Percentiles rank a stretch among this genome's conserved stretches.
These are phyloP conservation scores for Aspergillus ostianus DNA, from an alignment of 495 filamentous ascomycete species.

Conservation along the genomic window DNA sequence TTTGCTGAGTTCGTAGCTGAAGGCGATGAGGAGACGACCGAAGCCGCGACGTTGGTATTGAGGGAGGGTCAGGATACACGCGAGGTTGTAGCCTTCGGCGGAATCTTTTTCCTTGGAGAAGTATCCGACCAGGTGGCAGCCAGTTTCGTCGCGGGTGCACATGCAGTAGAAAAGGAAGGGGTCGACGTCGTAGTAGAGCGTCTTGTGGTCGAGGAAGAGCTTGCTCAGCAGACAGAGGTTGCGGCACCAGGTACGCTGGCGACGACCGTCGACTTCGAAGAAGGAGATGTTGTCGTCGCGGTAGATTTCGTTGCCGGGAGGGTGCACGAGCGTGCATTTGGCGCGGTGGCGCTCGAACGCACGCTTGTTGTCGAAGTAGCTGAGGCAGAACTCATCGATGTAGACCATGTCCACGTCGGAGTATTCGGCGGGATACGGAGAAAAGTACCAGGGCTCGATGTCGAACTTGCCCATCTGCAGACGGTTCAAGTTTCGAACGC, in stretches of 20 bases:
- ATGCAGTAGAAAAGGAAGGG: constrained; percentile 99
- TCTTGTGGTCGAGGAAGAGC: constrained; percentile 98
- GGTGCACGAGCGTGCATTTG: constrained; percentile 90
- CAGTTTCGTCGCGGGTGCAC: constrained; percentile 79
- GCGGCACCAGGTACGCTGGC: constrained; percentile 96
- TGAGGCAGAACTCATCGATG: constrained; percentile 96
- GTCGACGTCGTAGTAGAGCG: constrained; percentile 99
- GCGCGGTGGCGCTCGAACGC: constrained; percentile 79
- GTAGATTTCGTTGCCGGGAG: constrained; percentile 97
- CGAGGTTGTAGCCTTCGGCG: constrained; percentile 94
- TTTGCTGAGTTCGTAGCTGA: constrained; percentile 96
- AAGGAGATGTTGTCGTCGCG: constrained; percentile 92
- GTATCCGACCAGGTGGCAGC: constrained; percentile 91
- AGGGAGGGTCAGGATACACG: constrained; percentile 93
- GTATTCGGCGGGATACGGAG: constrained; percentile 87
- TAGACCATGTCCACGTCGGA: constrained; percentile 84
- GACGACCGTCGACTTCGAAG: constrained; percentile 93
- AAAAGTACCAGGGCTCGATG: constrained; percentile 98
- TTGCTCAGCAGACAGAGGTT: constrained; percentile 93
- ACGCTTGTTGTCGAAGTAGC: constrained; percentile 77
- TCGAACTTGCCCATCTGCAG: constrained; percentile 93
- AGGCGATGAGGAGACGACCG: constrained; percentile 89
- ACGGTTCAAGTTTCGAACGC: constrained; percentile 87
- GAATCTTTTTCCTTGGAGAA: constrained; percentile 98
- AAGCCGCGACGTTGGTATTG: constrained; percentile 95